Conservation (phyloP, 2,329 filamentous ascomycete genomes). For the Neonectria sp. region DNA sequence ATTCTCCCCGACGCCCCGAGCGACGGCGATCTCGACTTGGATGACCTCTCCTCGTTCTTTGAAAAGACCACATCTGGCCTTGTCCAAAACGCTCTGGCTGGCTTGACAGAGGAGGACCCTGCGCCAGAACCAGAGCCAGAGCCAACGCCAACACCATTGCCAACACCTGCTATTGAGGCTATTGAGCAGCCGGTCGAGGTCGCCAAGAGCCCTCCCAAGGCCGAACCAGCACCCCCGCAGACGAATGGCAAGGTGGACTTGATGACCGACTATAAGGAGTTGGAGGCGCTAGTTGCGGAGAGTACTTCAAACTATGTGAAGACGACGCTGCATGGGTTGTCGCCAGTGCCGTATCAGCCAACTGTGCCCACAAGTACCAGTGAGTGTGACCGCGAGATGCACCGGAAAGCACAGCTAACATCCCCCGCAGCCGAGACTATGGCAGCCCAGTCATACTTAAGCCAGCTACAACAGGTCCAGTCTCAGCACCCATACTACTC, state of each 20-base stretch:
- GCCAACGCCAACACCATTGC: neutral
- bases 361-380: conserved; percentile 58
- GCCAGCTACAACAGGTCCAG: conserved; percentile 56
- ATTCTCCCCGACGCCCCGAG: conserved; percentile 46
- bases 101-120: conserved; percentile 50
- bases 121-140: conserved; percentile 9
- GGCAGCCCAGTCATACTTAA: conserved; percentile 55
- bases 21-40: conserved; percentile 55
- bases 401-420: conserved; percentile 13
- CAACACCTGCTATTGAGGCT: conserved; percentile 36
- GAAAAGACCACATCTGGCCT: conserved; percentile 59
- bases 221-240: conserved; percentile 42
- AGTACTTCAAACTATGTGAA: conserved; percentile 63
- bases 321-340: conserved; percentile 60
- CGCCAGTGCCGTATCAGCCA: conserved; percentile 60
- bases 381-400: conserved; percentile 41
- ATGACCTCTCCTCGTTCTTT: conserved; percentile 60
- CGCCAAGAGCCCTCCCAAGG: conserved; percentile 45
- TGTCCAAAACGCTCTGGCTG: conserved; percentile 58
- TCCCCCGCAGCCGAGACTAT: conserved; percentile 49
- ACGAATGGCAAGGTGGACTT: conserved; percentile 52
- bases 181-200: conserved; percentile 42
- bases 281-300: conserved; percentile 60
- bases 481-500: conserved; percentile 55
- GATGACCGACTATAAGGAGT: conserved; percentile 59